Evolutionary conservation across 148 eudicot species (phyloP).

Genomic region (Chenopodium quinoa): DNA sequence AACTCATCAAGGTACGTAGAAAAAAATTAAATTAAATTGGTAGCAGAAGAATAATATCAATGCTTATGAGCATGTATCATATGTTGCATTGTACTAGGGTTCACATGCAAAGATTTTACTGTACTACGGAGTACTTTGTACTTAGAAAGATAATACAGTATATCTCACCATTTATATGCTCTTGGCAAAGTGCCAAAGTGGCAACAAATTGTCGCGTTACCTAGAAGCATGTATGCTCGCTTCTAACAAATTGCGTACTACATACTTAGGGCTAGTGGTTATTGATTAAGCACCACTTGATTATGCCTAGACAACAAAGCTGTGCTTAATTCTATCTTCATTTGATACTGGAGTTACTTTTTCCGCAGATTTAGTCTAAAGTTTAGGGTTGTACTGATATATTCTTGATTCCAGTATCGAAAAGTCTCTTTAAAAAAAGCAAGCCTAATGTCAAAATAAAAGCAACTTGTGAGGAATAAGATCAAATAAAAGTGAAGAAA

Average conservation of each 20-base stretch:
- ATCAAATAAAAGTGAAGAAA: slow-evolving; percentile 10
- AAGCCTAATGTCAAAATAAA: slow-evolving; percentile 5
- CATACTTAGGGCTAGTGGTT: too few species aligned
- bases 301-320: neutral
- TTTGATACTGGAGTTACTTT: neutral
- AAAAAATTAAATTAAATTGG: too few species aligned
- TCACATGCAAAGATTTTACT: neutral
- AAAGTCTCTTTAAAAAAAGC: slow-evolving; percentile 10
- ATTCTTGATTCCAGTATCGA: neutral
- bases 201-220: neutral
- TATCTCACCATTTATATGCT: neutral
- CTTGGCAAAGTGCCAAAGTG: neutral
- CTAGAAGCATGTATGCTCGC: too few species aligned
- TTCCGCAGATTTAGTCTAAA: neutral
- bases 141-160: too few species aligned
- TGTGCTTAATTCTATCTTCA: neutral
- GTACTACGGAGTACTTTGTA: too few species aligned
- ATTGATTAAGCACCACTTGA: neutral
- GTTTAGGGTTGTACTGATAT: slow-evolving; percentile 12
- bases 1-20: slow-evolving; percentile 76
- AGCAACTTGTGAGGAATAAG: slow-evolving; percentile 8
- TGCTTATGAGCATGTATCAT: neutral
- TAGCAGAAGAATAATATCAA: too few species aligned
- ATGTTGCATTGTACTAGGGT: neutral
- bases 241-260: too few species aligned